A percentile compares a stretch with the other conserved stretches of the same genome.
phyloP scores from a whole-genome alignment of 768 basidiomycete genomes.

The Crassisporium funariophilum region DNA sequence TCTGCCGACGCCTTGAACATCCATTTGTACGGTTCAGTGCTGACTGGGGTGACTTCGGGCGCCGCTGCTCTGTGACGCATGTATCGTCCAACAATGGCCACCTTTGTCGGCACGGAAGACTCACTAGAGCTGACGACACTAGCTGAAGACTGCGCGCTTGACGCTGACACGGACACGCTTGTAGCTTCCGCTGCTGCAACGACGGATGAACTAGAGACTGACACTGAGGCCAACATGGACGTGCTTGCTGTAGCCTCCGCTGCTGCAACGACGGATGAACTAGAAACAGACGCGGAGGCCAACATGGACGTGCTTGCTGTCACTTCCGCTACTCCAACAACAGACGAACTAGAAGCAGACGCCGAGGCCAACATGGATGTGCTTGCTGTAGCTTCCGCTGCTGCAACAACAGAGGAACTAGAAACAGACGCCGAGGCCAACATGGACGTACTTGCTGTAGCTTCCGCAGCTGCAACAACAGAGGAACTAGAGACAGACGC shows the following conservation, averaged over 20 bases:
- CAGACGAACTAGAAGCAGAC: slow-evolving; percentile 6
- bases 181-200: slow-evolving; percentile 2
- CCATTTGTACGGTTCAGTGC: slow-evolving; percentile 40
- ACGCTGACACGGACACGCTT: not conserved
- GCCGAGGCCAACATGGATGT: slow-evolving; percentile 2
- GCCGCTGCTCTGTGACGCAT: slow-evolving; percentile 14
- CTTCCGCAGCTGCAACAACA: slow-evolving; percentile 15
- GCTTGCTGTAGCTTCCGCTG: slow-evolving; percentile 1
- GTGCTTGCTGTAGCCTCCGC: slow-evolving; percentile 5
- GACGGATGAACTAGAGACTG: slow-evolving; percentile 7
- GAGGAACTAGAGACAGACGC: slow-evolving; percentile 7
- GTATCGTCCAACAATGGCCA: slow-evolving; percentile 3
- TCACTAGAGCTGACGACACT: slow-evolving; percentile 9
- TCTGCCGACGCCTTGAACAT: slow-evolving; percentile 31
- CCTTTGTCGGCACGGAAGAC: slow-evolving; percentile 1
- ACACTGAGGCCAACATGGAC: not conserved
- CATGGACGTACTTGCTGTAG: slow-evolving; percentile 3
- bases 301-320: not conserved
- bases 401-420: not conserved
- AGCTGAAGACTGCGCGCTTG: slow-evolving; percentile 1
- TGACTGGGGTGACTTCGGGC: slow-evolving; percentile 26
- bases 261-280: not conserved
- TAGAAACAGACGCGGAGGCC: not conserved
- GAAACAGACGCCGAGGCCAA: not conserved
- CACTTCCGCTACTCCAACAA: not conserved